A percentile compares a stretch with the other conserved stretches of the same genome.
Conservation (phyloP, 2,329 filamentous ascomycete species). For the Gliomastix tumulicola region DNA sequence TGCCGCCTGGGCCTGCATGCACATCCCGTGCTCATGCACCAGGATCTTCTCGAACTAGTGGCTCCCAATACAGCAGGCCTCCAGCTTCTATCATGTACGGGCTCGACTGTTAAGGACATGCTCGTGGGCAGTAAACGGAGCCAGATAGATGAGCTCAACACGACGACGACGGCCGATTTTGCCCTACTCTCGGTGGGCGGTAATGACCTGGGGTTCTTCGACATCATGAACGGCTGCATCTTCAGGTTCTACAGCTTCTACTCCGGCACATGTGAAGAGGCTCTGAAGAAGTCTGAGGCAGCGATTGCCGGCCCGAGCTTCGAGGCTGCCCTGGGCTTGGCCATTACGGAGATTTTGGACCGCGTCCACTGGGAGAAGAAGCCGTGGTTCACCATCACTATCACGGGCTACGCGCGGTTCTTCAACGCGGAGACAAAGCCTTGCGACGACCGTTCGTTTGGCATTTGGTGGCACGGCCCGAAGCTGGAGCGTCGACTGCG, state of each 20-base stretch:
- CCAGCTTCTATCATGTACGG: slow-evolving; percentile 40
- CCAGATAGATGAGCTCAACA: slow-evolving; percentile 34
- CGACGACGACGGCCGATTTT: slow-evolving; percentile 28
- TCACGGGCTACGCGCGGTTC: slow-evolving; percentile 41
- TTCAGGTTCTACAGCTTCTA: slow-evolving; percentile 42
- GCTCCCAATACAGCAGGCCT: slow-evolving; percentile 20
- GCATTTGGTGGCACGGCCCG: slow-evolving; percentile 36
- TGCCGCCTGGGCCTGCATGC: slow-evolving; percentile 33
- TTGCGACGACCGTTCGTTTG: slow-evolving; percentile 36
- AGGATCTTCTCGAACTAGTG: slow-evolving; percentile 22
- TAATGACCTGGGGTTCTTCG: slow-evolving; percentile 42
- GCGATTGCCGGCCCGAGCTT: slow-evolving; percentile 26
- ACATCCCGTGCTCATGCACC: slow-evolving; percentile 31
- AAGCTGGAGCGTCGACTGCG: slow-evolving; percentile 30
- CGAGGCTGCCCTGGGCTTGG: slow-evolving; percentile 27
- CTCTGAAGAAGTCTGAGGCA: slow-evolving; percentile 24
- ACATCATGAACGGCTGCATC: slow-evolving; percentile 41
- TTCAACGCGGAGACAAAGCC: slow-evolving; percentile 34
- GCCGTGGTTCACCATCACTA: slow-evolving; percentile 31
- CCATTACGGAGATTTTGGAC: slow-evolving; percentile 35
- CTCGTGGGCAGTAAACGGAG: slow-evolving; percentile 24
- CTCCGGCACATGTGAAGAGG: slow-evolving; percentile 34
- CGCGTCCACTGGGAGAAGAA: slow-evolving; percentile 34
- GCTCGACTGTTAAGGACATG: slow-evolving; percentile 31
- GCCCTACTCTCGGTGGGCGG: slow-evolving; percentile 39